Evolutionary conservation across 805 yeast genomes (phyloP), one percentile per base, ranked within the genome.

Genomic region (Candida odintsovae): DNA sequence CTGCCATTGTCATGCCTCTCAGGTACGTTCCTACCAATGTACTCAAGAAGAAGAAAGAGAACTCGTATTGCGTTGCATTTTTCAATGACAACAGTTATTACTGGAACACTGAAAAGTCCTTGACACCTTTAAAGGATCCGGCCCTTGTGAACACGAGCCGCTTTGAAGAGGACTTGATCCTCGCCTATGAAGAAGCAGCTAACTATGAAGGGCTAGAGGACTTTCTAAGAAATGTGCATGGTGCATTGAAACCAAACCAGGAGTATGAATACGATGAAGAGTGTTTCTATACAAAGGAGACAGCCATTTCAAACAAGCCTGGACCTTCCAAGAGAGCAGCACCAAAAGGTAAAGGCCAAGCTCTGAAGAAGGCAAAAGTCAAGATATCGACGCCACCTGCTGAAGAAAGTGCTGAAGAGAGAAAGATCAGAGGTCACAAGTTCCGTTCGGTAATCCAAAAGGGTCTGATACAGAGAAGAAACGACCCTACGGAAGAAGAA

Each of bases 361-460:
- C 40, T 16, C 19, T 16, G 16, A 31, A 16, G 16, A 41, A 19
- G 19, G 12, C 25, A 21, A 31, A 10, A 22, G 33, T 21, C 6
- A 20, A 28, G 20, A n/a, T 18, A 9, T 3, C 28, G 9, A 26
- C 26, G 8, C 35, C 19, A n/a, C 29, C 25, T n/a, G 40, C 33
- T 15, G 37, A 25, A 5, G 42, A 45, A 9, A 26, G 35, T 2
- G 47, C 44, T 13, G 54, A 48, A 11, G 35, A 19, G 2, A 38
- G 38, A 13, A 41, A 31, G n/a, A 21, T 35, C 8, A 42, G 45
- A 29, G 50, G 40, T 3, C 45, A 38, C 12, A 23, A n/a, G 6
- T 74, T 77, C 52, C 66, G 82, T 33, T 70, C 70, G 40, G 70
- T 67, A 49, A 65, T 77, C 39, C 82, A 77, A 59, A 64, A 72